Base-by-base conservation (phyloP, 371 early-diverging fungal species). In the Mortierella sp. region DNA sequence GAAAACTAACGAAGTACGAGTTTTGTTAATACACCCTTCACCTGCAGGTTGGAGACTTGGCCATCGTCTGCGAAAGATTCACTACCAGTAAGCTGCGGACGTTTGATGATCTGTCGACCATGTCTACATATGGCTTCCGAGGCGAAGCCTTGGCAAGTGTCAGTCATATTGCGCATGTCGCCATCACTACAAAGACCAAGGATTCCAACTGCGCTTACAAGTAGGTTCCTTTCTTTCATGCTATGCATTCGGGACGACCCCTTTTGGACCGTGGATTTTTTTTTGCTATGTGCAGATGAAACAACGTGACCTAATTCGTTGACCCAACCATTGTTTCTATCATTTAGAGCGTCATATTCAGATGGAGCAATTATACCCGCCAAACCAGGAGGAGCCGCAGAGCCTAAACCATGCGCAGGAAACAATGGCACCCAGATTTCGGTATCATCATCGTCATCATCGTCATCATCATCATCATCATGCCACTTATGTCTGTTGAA, bases 121-220 rank as follows among this genome's bases (percentile, higher is more conserved):
- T 99, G 70, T 91, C 91, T n/a, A 99, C 99, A 0, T 98, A 94
- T 91, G 99, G 99, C 0, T 99, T 99, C 88, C 93, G 99, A 68
- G 99, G 99, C 21, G 99, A 99, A 87, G 99, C 99, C 2, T 89
- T 99, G 60, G 97, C 99, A 4, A 98, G 99, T 88, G 98, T 99
- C 72, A 97, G 96, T 44, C 96, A 96, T 75, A 95, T 98, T 7
- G 96, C 98, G 0, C 96, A 97, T 83, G 92, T 99, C 35, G 94
- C 95, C 16, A 96, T 99, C 77, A 95, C 95, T 1, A 96, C 97
- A 24, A 96, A 95, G 81, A 97, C 96, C 24, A 90, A 89, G 14
- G 94, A 94, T 60, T 93, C 96, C 3, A 91, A 92, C 16, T 96
- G 96, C 83, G 98, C 98, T 4, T 99, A 94, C 89, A 93, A 91